Percentiles rank a stretch among this genome's conserved stretches.
phyloP scores from a whole-genome alignment of 169 alveolate genomes.

The Cyclospora cayetanensis region DNA sequence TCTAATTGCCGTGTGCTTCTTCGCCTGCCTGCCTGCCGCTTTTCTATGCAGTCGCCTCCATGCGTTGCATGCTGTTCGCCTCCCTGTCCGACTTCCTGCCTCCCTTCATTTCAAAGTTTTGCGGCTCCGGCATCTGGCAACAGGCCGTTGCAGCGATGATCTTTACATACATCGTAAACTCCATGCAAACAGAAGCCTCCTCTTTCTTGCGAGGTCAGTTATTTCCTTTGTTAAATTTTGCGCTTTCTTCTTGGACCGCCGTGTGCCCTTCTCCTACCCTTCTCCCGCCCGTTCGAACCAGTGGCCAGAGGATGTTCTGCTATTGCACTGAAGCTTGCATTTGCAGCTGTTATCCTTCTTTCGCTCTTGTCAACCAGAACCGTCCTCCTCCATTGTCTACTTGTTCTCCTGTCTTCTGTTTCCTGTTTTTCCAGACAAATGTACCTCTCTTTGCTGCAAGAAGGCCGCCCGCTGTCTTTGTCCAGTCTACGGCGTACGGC shows the following conservation, averaged over 20 bases:
- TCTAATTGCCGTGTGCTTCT: not conserved
- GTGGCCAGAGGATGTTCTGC: not conserved
- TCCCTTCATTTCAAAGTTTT: slow-evolving; percentile 81
- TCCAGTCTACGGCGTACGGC: not conserved
- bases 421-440: not conserved
- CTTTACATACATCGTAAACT: slow-evolving; percentile 78
- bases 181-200: slow-evolving; percentile 78
- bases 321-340: not conserved
- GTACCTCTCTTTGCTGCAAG: not conserved
- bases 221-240: not conserved
- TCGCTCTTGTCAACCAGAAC: not conserved
- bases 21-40: not conserved
- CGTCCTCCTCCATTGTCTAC: not conserved
- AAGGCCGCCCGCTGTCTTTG: not conserved
- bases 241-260: not conserved
- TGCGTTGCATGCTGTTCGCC: slow-evolving; percentile 76
- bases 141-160: slow-evolving; percentile 81
- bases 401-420: not conserved
- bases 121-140: slow-evolving; percentile 82
- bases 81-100: slow-evolving; percentile 81
- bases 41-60: slow-evolving; percentile 38
- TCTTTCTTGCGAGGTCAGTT: slow-evolving; percentile 76
- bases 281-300: not conserved
- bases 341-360: not conserved
- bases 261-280: not conserved